Conservation (phyloP, 2,329 filamentous ascomycete species). For the Penicillium sp. region DNA sequence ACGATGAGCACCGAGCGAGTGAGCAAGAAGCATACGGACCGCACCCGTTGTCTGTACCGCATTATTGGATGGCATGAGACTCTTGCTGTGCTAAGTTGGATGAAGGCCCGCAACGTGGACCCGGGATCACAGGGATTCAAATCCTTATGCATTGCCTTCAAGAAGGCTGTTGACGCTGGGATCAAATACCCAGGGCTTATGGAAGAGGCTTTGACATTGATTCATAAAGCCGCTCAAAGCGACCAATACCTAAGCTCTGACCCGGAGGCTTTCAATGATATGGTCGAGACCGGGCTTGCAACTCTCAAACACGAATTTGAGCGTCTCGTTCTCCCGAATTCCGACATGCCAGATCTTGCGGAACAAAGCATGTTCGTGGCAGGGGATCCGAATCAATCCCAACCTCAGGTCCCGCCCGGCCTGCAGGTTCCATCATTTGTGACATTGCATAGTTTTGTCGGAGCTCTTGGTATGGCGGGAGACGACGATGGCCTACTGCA, state of each 20-base stretch:
- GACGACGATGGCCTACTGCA: constrained; percentile 46
- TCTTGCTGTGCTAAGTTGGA: constrained; percentile 36
- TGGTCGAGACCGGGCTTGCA: constrained; percentile 35
- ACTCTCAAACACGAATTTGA: constrained; percentile 43
- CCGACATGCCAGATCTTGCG: constrained; percentile 25
- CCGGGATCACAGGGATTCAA: constrained; percentile 39
- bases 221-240: constrained; percentile 21
- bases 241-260: neutral
- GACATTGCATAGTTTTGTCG: constrained; percentile 47
- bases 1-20: constrained; percentile 32
- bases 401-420: constrained; percentile 33
- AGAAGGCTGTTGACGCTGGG: constrained; percentile 38
- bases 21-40: constrained; percentile 18
- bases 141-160: constrained; percentile 41
- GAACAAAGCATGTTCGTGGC: constrained; percentile 22
- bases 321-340: constrained; percentile 36
- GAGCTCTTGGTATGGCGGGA: constrained; percentile 44
- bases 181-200: constrained; percentile 31
- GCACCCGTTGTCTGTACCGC: constrained; percentile 32
- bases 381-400: constrained; percentile 12
- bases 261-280: constrained; percentile 28
- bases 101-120: constrained; percentile 37
- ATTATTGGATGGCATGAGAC: constrained; percentile 46
- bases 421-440: constrained; percentile 44
- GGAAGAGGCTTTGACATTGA: constrained; percentile 31